Evolutionary conservation across 257 asterid genomes (phyloP).

Genomic region (Agastache rugosa): DNA sequence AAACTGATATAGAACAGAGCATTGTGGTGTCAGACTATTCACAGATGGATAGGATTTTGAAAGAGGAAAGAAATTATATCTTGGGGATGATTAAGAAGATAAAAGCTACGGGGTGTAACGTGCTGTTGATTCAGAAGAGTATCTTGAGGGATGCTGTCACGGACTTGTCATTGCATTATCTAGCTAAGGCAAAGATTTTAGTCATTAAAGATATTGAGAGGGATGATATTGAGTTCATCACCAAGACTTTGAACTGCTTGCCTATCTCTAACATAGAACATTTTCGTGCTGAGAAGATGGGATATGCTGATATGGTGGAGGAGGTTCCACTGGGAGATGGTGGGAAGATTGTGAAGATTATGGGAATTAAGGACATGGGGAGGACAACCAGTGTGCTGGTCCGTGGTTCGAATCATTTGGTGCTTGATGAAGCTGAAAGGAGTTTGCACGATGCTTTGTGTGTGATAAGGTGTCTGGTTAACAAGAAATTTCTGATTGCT

Average conservation of each 20-base stretch:
- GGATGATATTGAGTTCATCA: conserved; percentile 97
- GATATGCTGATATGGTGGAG: conserved; percentile 88
- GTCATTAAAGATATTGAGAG: conserved; percentile 97
- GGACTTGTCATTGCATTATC: conserved; percentile 88
- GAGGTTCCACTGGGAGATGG: conserved; percentile 97
- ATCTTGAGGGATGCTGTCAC: conserved; percentile 98
- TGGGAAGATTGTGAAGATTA: conserved; percentile 90
- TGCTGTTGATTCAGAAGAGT: conserved; percentile 96
- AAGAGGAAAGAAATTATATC: conserved; percentile 96
- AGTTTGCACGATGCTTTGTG: conserved; percentile 98
- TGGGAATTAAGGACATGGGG: conserved; percentile 96
- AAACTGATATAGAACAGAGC: conserved; percentile 97
- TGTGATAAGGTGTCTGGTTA: conserved; percentile 96
- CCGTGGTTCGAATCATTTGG: conserved; percentile 93
- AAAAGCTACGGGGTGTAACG: conserved; percentile 90
- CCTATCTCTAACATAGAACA: conserved; percentile 97
- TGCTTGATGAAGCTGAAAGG: conserved; percentile 97
- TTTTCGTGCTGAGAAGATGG: conserved; percentile 86
- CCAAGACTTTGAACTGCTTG: conserved; percentile 96
- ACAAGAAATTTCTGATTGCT: conserved; percentile 92
- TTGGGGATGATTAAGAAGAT: conserved; percentile 96
- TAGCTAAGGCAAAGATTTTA: conserved; percentile 91
- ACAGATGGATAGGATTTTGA: conserved; percentile 97
- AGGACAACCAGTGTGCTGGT: conserved; percentile 91
- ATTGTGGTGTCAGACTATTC: conserved; percentile 96